A percentile compares a stretch with the other conserved stretches of the same genome.
Conservation (phyloP, 345 rosid species). For the Populus ilicifolia region DNA sequence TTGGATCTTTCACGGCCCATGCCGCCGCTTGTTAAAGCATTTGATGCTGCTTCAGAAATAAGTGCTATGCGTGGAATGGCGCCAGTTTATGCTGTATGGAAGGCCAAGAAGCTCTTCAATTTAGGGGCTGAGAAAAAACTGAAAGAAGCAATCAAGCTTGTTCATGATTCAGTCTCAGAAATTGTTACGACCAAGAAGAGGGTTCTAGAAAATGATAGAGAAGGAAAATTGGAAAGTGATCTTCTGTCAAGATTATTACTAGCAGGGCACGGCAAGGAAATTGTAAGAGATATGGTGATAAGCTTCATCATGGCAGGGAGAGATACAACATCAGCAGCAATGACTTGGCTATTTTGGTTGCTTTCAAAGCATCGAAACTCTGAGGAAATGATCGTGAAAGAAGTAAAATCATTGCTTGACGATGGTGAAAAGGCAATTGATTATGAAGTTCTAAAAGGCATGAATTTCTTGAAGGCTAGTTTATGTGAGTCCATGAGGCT, state of each 20-base stretch:
- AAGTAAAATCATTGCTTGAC: not conserved
- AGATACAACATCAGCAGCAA: constrained; percentile 30
- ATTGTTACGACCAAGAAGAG: constrained; percentile 14
- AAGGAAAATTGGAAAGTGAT: not conserved
- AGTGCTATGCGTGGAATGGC: constrained; percentile 26
- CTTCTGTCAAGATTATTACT: constrained; percentile 22
- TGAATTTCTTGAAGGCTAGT: constrained; percentile 25
- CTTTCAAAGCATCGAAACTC: constrained; percentile 16
- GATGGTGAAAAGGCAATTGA: constrained; percentile 8
- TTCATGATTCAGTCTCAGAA: constrained; percentile 19
- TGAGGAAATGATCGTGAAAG: constrained; percentile 18
- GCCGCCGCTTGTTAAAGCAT: constrained; percentile 18
- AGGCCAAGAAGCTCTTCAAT: constrained; percentile 13
- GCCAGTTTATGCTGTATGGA: constrained; percentile 23
- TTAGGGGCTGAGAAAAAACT: constrained; percentile 20
- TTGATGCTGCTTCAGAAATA: constrained; percentile 21
- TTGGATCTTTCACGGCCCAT: constrained; percentile 17
- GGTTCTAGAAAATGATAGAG: not conserved
- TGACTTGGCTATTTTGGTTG: constrained; percentile 36
- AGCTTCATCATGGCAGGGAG: constrained; percentile 37
- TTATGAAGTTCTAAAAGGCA: constrained; percentile 20
- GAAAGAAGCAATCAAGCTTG: constrained; percentile 18
- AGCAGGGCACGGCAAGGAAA: constrained; percentile 20
- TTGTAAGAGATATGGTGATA: constrained; percentile 24
- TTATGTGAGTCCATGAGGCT: constrained; percentile 32